Evolutionary conservation across 768 basidiomycete genomes (phyloP).

Genomic region (Boletellus sp.): DNA sequence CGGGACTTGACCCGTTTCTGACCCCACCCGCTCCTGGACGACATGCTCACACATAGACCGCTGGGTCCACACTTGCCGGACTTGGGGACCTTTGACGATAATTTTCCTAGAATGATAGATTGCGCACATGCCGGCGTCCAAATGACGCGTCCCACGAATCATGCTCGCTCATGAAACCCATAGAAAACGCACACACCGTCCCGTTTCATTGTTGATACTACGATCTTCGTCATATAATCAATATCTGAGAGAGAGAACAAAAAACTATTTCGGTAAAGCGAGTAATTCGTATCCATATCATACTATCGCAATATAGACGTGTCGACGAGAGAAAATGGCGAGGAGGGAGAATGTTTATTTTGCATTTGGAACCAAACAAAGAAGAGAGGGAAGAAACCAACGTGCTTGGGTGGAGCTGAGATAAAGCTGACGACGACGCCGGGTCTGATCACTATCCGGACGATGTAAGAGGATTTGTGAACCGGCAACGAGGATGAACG

Average conservation of each 20-base stretch:
- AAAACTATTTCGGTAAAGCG: conserved; percentile 11
- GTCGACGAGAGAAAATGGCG: not conserved
- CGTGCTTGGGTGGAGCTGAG: conserved; percentile 1
- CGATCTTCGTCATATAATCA: conserved; percentile 2
- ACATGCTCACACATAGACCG: too few species aligned
- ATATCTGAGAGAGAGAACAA: conserved; percentile 10
- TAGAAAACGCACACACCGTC: conserved; percentile 5
- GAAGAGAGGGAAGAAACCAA: not conserved
- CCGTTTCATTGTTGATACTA: conserved; percentile 3
- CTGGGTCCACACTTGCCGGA: not conserved
- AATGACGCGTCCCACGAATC: not conserved
- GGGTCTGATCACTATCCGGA: too few species aligned
- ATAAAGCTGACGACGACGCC: not conserved
- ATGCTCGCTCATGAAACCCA: conserved; percentile 1
- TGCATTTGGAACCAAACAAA: conserved; percentile 9
- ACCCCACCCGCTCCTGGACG: not conserved
- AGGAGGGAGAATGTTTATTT: conserved; percentile 3
- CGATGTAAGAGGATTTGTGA: too few species aligned
- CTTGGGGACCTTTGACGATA: not conserved
- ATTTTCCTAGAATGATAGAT: too few species aligned
- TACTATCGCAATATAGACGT: conserved; percentile 10
- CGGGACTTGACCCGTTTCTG: conserved; percentile 70
- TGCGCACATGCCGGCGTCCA: not conserved
- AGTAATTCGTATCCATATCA: conserved; percentile 21
- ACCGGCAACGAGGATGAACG: not conserved